These are phyloP conservation scores for Arthrinium phaeospermum DNA, from an alignment of 2,329 filamentous ascomycete species.

Conservation along the genomic window DNA sequence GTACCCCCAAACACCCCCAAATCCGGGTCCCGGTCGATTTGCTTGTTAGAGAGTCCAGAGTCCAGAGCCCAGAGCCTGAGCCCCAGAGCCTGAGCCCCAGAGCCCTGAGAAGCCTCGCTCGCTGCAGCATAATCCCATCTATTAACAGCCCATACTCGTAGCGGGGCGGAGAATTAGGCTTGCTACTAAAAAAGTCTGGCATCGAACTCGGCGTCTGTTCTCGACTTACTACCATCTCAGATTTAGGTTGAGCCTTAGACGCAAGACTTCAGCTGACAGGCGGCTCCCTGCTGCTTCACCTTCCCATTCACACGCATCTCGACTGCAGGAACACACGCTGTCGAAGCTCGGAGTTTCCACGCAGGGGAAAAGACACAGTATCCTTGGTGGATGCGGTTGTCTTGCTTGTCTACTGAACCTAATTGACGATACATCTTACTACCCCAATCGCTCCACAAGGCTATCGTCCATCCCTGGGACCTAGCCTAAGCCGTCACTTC, in stretches of 20 bases:
- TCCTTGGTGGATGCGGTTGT: constrained; percentile 3
- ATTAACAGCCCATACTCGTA: constrained; percentile 7
- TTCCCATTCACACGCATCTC: not conserved
- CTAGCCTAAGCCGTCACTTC: constrained; percentile 3
- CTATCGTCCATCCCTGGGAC: constrained; percentile 12
- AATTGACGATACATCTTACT: constrained; percentile 12
- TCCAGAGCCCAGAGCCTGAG: not conserved
- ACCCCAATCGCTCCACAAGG: constrained; percentile 15
- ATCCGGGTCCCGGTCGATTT: constrained; percentile 5
- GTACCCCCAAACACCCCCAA: constrained; percentile 11
- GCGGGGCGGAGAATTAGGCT: constrained; percentile 16
- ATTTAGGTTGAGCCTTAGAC: constrained; percentile 15
- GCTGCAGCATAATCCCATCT: constrained; percentile 15
- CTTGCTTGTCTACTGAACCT: constrained; percentile 11
- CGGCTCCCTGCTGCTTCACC: constrained; percentile 3
- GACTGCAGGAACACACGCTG: constrained; percentile 1
- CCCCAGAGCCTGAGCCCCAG: not conserved
- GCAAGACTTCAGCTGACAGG: constrained; percentile 14
- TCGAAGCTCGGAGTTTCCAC: constrained; percentile 8
- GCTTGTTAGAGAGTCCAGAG: constrained; percentile 2
- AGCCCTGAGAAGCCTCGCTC: not conserved
- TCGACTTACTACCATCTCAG: constrained; percentile 17
- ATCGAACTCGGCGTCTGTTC: constrained; percentile 13
- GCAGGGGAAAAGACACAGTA: not conserved
- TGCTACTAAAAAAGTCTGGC: constrained; percentile 8